phyloP scores from a whole-genome alignment of 192 early-diverging fungal species.

The Coemansia sp. region DNA sequence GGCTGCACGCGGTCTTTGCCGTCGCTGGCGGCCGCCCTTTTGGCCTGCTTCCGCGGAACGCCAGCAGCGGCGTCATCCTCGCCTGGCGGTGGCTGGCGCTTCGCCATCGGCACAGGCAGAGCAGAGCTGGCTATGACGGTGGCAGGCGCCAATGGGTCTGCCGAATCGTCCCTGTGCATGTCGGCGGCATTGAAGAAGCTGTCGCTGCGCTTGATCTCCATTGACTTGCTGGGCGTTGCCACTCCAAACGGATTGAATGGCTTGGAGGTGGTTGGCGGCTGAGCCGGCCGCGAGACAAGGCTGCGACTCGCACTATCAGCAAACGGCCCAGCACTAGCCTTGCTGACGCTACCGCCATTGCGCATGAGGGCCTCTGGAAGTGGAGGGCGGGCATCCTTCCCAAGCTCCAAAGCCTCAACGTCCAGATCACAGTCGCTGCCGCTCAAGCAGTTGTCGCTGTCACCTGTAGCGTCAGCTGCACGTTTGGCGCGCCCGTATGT shows the following conservation, averaged over 20 bases:
- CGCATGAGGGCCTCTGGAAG: background rate
- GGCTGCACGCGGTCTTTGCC: constrained; percentile 1
- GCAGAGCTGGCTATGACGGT: too few relatives aligned
- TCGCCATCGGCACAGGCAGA: background rate
- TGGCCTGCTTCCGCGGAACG: constrained; percentile 28
- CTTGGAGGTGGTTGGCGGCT: constrained; percentile 39
- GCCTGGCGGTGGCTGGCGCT: constrained; percentile 18
- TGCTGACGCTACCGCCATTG: too few relatives aligned
- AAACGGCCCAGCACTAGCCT: background rate
- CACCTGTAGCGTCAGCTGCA: background rate
- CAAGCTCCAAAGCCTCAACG: background rate
- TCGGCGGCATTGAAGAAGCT: constrained; percentile 50
- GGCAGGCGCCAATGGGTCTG: constrained; percentile 11
- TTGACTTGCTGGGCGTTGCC: constrained; percentile 29
- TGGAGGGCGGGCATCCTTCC: background rate
- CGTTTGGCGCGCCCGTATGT: constrained; percentile 14
- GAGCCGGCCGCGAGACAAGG: constrained; percentile 18
- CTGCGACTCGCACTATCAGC: background rate
- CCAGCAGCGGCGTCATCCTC: background rate
- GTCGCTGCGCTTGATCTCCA: constrained; percentile 51
- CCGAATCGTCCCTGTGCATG: constrained; percentile 10
- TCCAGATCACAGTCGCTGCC: background rate
- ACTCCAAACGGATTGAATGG: constrained; percentile 55
- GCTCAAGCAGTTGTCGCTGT: background rate
- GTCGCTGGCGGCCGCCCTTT: constrained; percentile 7